phyloP scores from a whole-genome alignment of 768 basidiomycete species.

The Trametes cingulata region DNA sequence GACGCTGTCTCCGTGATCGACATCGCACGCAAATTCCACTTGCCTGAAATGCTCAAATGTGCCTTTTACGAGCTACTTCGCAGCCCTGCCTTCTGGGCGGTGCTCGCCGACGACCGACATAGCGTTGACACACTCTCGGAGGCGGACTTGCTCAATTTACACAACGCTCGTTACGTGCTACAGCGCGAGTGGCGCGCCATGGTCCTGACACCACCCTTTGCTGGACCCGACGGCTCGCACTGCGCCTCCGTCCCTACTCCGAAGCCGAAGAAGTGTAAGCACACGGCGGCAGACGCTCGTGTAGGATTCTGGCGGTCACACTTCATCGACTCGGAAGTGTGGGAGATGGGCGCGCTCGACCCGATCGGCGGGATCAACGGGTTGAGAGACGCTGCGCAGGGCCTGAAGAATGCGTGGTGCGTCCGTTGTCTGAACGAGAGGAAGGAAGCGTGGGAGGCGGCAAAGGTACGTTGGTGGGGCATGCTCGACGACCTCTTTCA shows the following conservation, averaged over 20 bases:
- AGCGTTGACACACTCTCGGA: not conserved
- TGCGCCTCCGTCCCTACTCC: too few relatives aligned
- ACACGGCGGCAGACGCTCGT: not conserved
- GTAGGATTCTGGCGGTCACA: not conserved
- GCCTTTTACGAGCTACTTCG: conserved; percentile 45
- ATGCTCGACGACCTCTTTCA: not conserved
- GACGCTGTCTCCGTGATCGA: conserved; percentile 32
- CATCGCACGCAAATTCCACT: conserved; percentile 31
- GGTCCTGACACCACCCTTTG: not conserved
- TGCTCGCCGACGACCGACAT: not conserved
- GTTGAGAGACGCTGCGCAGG: not conserved
- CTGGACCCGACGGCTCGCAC: too few relatives aligned
- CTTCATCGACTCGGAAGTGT: not conserved
- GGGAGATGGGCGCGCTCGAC: not conserved
- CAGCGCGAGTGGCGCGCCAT: conserved; percentile 22
- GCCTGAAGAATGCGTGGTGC: not conserved
- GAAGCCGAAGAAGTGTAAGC: too few relatives aligned
- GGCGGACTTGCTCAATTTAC: conserved; percentile 23
- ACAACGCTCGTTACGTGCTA: conserved; percentile 26
- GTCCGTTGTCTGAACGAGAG: conserved; percentile 2
- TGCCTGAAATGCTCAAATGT: conserved; percentile 35
- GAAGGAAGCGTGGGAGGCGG: conserved; percentile 12
- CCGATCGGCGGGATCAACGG: not conserved
- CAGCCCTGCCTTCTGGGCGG: conserved; percentile 30
- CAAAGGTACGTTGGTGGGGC: not conserved